A percentile compares a stretch with the other conserved stretches of the same genome.
Conservation (phyloP, 345 rosid species). For the Sisymbrium altissimum region DNA sequence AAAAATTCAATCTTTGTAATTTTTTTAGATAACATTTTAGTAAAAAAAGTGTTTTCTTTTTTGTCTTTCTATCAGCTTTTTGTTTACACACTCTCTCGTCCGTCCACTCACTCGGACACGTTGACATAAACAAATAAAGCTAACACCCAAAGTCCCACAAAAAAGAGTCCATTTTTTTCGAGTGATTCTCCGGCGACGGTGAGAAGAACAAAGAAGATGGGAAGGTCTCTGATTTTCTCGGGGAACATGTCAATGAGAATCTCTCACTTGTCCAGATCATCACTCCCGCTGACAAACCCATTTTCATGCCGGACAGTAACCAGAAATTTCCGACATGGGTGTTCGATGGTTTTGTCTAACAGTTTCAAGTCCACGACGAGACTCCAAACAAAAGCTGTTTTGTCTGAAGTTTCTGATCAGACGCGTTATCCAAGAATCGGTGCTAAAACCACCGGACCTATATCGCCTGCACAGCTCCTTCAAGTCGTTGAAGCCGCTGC, state of each 20-base stretch:
- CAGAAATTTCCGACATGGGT: conserved; percentile 26
- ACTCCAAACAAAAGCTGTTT: conserved; percentile 38
- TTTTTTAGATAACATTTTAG: not conserved
- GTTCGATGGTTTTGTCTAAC: conserved; percentile 17
- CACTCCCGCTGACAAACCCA: conserved; percentile 20
- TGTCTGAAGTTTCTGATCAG: conserved; percentile 46
- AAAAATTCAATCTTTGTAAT: not conserved
- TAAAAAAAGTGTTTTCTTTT: not conserved
- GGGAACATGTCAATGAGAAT: conserved; percentile 41
- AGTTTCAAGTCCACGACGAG: conserved; percentile 10
- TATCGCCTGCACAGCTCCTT: conserved; percentile 60
- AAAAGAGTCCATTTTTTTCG: not conserved
- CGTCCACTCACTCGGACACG: conserved; percentile 17
- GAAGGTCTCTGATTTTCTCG: conserved; percentile 48
- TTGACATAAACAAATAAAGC: not conserved
- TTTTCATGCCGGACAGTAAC: conserved; percentile 17
- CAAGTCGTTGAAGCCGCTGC: conserved; percentile 85
- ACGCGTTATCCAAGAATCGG: conserved; percentile 55
- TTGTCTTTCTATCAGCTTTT: not conserved
- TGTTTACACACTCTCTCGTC: not conserved
- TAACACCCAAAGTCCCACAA: not conserved
- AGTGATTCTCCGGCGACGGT: not conserved
- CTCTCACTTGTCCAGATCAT: conserved; percentile 38
- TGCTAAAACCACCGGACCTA: conserved; percentile 61
- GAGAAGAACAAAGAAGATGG: conserved; percentile 29